Evolutionary conservation across 306 rosid species (phyloP), one percentile per base, ranked within the genome.

Genomic region (Acacia crassicarpa): DNA sequence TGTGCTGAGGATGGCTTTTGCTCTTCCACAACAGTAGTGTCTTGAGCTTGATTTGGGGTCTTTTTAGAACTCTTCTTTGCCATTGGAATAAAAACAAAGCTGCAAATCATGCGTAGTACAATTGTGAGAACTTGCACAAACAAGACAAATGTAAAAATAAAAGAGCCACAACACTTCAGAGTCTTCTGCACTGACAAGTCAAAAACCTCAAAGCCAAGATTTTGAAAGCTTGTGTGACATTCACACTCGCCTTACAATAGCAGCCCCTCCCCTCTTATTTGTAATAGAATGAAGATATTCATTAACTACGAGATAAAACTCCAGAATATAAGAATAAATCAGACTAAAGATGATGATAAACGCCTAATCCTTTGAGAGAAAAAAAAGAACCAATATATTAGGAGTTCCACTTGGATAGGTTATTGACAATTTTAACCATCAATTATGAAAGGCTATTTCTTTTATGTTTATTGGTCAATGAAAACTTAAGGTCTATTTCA

Each of bases 31-130:
- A 20, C 83, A 8, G 51, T 20, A 11, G 84, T 78, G 15, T 86
- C 89, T 78, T 49, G 81, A 69, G 80, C 69, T 72, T 72, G 77
- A 61, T 63, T 56, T 15, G 86, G 81, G 9, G 65, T 43, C 25
- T 0, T 1, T 17, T 80, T 82, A 44, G 86, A 73, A 72, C 61
- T 67, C 83, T 82, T 84, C 48, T 84, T 87, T 66, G 73, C 27
- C 90, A 84, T 87, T 79, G 69, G 19, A 48, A 30, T 13, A 35
- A 82, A 79, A 76, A 79, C 16, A 84, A 79, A 87, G 73, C 86
- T 84, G 88, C 83, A 66, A 16, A 22, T 48, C 49, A 79, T 27
- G 69, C 11, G 38, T 20, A 71, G 67, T 27, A 51, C 9, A 74
- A 17, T 19, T 6, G 75, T 70, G 58, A 71, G 22, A 45, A 22